Conservation (phyloP, 202 grass and related monocot species). For the Schoenoplectus tabernaemontani region DNA sequence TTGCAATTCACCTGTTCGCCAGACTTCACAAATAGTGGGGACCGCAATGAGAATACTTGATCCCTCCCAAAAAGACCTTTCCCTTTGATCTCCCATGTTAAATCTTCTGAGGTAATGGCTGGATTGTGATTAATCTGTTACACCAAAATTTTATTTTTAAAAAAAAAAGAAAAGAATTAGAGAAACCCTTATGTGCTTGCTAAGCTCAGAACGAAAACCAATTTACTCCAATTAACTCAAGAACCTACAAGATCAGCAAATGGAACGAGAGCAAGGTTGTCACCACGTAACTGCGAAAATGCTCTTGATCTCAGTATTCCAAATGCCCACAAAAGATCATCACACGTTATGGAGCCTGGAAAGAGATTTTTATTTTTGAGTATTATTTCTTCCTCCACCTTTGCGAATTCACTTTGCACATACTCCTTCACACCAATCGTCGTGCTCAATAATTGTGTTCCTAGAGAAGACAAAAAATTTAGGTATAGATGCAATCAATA, state of each 20-base stretch:
- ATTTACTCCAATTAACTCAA: not conserved
- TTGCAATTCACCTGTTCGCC: slow-evolving; percentile 50
- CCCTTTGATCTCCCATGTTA: slow-evolving; percentile 85
- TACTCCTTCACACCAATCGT: slow-evolving; percentile 74
- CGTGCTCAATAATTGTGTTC: slow-evolving; percentile 84
- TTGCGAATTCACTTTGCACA: slow-evolving; percentile 67
- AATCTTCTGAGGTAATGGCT: slow-evolving; percentile 47
- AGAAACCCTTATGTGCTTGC: not conserved
- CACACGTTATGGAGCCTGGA: slow-evolving; percentile 44
- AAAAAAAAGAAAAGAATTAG: not conserved
- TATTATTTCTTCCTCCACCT: slow-evolving; percentile 66
- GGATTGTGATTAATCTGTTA: slow-evolving; percentile 75
- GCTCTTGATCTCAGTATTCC: slow-evolving; percentile 87
- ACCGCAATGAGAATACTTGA: slow-evolving; percentile 58
- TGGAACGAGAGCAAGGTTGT: slow-evolving; percentile 89
- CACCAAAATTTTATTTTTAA: not conserved
- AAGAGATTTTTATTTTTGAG: slow-evolving; percentile 57
- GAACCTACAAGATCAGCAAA: slow-evolving; percentile 81
- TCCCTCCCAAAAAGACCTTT: slow-evolving; percentile 65
- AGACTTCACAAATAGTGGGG: slow-evolving; percentile 55
- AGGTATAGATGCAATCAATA: not conserved
- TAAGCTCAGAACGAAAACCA: not conserved
- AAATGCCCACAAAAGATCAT: slow-evolving; percentile 90
- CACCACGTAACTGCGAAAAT: slow-evolving; percentile 63
- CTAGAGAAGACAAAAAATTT: slow-evolving; percentile 33